Conservation (phyloP, 73 alveolate genomes). For the Stentor coeruleus region DNA sequence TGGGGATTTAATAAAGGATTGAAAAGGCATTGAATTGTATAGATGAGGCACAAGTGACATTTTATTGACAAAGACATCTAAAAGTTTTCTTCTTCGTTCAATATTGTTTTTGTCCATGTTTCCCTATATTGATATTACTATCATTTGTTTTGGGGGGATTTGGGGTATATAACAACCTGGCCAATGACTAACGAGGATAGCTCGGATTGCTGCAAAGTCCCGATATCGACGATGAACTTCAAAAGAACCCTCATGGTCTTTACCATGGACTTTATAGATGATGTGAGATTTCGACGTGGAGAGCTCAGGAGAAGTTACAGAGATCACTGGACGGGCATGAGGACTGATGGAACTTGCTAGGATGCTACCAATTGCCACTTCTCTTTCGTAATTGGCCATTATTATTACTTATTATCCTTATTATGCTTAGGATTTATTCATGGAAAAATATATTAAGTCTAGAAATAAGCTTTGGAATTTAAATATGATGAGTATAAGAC, state of each 20-base stretch:
- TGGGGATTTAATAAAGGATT: not conserved
- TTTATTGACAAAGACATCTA: not conserved
- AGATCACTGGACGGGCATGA: not conserved
- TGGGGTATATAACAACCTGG: slow-evolving; percentile 71
- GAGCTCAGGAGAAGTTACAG: slow-evolving; percentile 1
- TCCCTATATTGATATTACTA: slow-evolving; percentile 11
- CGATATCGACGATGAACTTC: slow-evolving; percentile 49
- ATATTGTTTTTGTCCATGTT: not conserved
- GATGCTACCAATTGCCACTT: slow-evolving; percentile 6
- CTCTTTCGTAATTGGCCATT: not conserved
- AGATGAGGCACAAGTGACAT: slow-evolving; percentile 2
- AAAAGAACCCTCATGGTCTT: slow-evolving; percentile 34
- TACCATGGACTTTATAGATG: slow-evolving; percentile 12
- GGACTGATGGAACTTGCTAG: not conserved
- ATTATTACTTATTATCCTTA: slow-evolving; percentile 1
- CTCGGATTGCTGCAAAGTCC: slow-evolving; percentile 48
- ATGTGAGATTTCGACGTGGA: not conserved
- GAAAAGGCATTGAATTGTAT: not conserved
- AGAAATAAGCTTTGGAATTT: no score
- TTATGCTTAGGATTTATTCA: no score
- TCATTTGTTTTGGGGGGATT: slow-evolving; percentile 57
- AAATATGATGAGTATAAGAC: no score
- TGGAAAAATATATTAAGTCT: no score
- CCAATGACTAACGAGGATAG: slow-evolving; percentile 32
- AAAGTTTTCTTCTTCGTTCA: not conserved